Conservation (phyloP, 129 eudicot genomes). For the Kitagawia praeruptora region DNA sequence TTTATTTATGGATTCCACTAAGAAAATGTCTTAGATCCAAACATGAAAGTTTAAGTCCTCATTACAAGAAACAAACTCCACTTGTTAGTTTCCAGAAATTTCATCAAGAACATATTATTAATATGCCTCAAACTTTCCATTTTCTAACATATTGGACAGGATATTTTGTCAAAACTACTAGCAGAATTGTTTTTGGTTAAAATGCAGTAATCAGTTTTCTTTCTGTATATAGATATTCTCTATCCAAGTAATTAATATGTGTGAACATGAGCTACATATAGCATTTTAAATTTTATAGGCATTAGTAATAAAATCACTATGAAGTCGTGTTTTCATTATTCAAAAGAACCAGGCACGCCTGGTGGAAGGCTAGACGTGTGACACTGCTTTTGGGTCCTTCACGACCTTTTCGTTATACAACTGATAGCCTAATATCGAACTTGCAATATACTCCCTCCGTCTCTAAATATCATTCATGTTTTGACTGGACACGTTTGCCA, state of each 20-base stretch:
- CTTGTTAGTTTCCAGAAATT: too few species aligned
- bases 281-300: too few species aligned
- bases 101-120: too few species aligned
- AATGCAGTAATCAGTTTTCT: not conserved
- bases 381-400: not conserved
- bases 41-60: too few species aligned
- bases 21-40: too few species aligned
- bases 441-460: too few species aligned
- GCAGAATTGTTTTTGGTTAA: not conserved
- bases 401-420: not conserved
- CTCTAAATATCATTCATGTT: too few species aligned
- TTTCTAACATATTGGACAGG: too few species aligned
- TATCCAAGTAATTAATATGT: not conserved
- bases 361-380: not conserved
- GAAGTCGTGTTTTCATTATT: not conserved
- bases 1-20: too few species aligned
- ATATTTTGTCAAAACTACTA: not conserved
- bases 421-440: not conserved
- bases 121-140: too few species aligned
- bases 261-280: not conserved
- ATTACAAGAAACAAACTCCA: too few species aligned
- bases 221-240: not conserved
- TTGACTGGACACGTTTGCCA: too few species aligned
- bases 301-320: not conserved
- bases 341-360: not conserved